Base-by-base conservation (phyloP, 371 early-diverging fungal species). In the Fennellomyces sp. region DNA sequence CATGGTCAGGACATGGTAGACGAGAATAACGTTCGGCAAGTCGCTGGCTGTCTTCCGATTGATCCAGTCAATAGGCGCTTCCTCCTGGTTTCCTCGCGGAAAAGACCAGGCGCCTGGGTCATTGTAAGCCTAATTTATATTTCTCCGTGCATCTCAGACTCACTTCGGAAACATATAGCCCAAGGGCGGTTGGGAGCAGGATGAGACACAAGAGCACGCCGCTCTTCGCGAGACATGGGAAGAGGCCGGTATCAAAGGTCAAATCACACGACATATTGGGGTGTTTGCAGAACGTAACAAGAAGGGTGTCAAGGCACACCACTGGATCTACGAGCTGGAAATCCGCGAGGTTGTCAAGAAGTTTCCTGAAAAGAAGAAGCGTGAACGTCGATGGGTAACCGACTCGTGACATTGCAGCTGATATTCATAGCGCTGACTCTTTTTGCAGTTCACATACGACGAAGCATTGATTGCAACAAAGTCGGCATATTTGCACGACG, bases 101-200 rank as follows among this genome's bases (percentile, higher is more conserved):
- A 81, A 54, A 69, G 79, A 28, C 70, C 73, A 11, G 78, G 77
- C 15, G 70, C 73, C 12, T 87, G 84, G 84, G 84, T 86, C 4
- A 69, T 84, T 47, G 81, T 81, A 72, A 69, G 68, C 64, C 23
- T 28, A 31, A 11, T 23, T 28, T 11, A 47, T 35, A 31, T 47
- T 10, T 17, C 13, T 42, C 25, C 0, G 19, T 17, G 29, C 35
- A 23, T 48, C 21, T 28, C 17, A n/a, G n/a, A n/a, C n/a, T n/a
- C n/a, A n/a, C n/a, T n/a, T n/a, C n/a, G n/a, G n/a, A n/a, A n/a
- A n/a, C n/a, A n/a, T n/a, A 27, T 66, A 82, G 70, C 87, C 87
- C 11, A 88, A 88, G 65, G 88, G 88, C 15, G 88, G 88, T 25
- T 88, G 88, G 88, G 88, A 88, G 61, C 70, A 70, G 26, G 86